Evolutionary conservation across 129 eudicot species (phyloP), one percentile per base, ranked within the genome.

Genomic region (Artemisia tridentata): DNA sequence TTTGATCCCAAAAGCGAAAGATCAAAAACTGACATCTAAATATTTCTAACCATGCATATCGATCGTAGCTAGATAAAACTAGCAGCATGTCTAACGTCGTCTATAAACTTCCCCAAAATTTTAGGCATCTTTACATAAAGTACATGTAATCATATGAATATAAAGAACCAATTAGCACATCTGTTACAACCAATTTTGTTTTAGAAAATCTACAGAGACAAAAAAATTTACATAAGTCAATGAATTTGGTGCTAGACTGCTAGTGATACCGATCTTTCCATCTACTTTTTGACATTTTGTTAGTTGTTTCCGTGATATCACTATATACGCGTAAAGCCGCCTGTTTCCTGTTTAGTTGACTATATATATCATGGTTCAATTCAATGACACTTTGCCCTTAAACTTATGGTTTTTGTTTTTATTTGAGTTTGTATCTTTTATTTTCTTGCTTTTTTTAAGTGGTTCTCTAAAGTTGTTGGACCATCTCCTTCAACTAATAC

Each of bases 311-410:
- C 25, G 2, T 21, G 47, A 74, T 64, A 56, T 50, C 25, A 20
- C 25, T 55, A 41, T 11, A 65, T 52, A 65, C 71, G 65, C 45
- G 17, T 56, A 56, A 63, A 75, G 79, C 79, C 79, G 73, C 79
- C 79, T 53, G 27, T 49, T 29, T 11, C 16, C 27, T 53, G 31
- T 23, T 23, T 41, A 65, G 73, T 56, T 75, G 79, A 19, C 65
- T 25, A 25, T 54, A 7, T 54, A 7, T 34, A 34, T 6, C 7
- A 64, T 20, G 18, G 11, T 73, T 27, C 27, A 47, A 61, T 50
- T 27, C 10, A 38, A 31, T 73, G 8, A 73, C 71, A 43, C 51
- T 63, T 18, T 14, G 41, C 63, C 72, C 56, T 23, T 38, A 41
- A 7, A 54, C 56, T 56, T 73, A 12, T 17, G 13, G 13, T 11